Evolutionary conservation across 352 stramenopile genomes (phyloP).

Genomic region (Phytophthora meadii): DNA sequence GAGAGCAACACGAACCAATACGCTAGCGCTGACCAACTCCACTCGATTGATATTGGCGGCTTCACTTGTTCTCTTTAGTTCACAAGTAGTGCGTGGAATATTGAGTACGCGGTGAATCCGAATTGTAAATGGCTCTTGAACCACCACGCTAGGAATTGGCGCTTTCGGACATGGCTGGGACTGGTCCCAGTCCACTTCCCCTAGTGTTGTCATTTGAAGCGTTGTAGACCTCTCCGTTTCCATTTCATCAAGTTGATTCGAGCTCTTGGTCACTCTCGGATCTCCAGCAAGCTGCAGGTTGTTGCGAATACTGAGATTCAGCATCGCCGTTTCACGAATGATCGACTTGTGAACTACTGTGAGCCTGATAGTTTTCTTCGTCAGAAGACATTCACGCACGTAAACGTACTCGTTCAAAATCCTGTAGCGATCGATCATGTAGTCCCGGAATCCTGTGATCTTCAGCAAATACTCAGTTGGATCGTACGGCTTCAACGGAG

Average conservation of each 20-base stretch:
- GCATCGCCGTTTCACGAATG: constrained; percentile 81
- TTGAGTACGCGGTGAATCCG: constrained; percentile 77
- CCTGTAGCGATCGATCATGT: constrained; percentile 79
- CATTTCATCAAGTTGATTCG: constrained; percentile 61
- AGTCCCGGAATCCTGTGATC: constrained; percentile 82
- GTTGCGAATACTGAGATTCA: constrained; percentile 72
- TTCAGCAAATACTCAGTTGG: constrained; percentile 82
- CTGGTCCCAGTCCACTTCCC: constrained; percentile 61
- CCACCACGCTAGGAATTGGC: constrained; percentile 52
- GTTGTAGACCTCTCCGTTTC: constrained; percentile 48
- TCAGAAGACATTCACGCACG: constrained; percentile 79
- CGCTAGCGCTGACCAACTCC: constrained; percentile 60
- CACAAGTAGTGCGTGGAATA: constrained; percentile 71
- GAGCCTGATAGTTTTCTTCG: constrained; percentile 83
- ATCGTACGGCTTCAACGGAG: constrained; percentile 73
- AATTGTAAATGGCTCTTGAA: constrained; percentile 72
- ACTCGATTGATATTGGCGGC: constrained; percentile 53
- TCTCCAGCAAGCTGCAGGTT: constrained; percentile 47
- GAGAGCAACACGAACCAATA: constrained; percentile 75
- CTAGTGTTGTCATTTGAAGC: constrained; percentile 70
- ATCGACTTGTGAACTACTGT: constrained; percentile 82
- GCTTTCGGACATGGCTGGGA: constrained; percentile 30
- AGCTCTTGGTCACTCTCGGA: constrained; percentile 19
- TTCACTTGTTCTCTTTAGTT: constrained; percentile 67
- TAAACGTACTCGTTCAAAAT: constrained; percentile 87